phyloP scores from a whole-genome alignment of 1,284 basidiomycete genomes.

The Coniferiporia sulphurascens region DNA sequence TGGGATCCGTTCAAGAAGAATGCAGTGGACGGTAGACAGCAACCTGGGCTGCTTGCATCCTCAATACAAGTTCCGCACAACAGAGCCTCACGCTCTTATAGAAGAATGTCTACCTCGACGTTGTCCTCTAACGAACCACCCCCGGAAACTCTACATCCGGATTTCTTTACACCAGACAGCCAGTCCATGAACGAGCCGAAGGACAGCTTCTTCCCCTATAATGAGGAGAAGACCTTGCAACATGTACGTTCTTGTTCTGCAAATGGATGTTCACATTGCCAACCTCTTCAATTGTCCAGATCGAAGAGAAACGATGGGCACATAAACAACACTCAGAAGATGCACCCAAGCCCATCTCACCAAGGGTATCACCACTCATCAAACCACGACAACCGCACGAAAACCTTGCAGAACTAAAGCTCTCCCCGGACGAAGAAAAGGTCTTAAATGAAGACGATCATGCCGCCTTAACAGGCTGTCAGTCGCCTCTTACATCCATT shows the following conservation, averaged over 20 bases:
- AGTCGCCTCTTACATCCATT: constrained; percentile 10
- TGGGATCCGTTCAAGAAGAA: too few species aligned
- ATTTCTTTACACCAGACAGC: background rate
- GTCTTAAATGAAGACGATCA: constrained; percentile 18
- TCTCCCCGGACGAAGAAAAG: constrained; percentile 20
- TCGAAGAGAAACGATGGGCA: constrained; percentile 66
- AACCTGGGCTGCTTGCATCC: too few species aligned
- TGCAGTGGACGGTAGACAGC: too few species aligned
- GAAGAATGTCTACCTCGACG: background rate
- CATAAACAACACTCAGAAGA: constrained; percentile 47
- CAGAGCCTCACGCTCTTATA: too few species aligned
- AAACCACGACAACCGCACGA: background rate
- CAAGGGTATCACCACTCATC: constrained; percentile 4
- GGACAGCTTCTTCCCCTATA: constrained; percentile 72
- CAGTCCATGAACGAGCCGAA: background rate
- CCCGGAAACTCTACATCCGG: background rate
- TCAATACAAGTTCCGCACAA: too few species aligned
- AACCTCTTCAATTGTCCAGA: constrained; percentile 37
- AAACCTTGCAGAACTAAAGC: constrained; percentile 7
- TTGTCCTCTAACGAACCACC: background rate
- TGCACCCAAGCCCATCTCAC: constrained; percentile 25
- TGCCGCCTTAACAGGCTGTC: constrained; percentile 7
- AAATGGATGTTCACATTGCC: background rate
- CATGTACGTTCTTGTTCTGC: constrained; percentile 46
- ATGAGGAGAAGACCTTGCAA: constrained; percentile 66